These are phyloP conservation scores for Piloderma croceum DNA, from an alignment of 768 basidiomycete species.

Conservation along the genomic window DNA sequence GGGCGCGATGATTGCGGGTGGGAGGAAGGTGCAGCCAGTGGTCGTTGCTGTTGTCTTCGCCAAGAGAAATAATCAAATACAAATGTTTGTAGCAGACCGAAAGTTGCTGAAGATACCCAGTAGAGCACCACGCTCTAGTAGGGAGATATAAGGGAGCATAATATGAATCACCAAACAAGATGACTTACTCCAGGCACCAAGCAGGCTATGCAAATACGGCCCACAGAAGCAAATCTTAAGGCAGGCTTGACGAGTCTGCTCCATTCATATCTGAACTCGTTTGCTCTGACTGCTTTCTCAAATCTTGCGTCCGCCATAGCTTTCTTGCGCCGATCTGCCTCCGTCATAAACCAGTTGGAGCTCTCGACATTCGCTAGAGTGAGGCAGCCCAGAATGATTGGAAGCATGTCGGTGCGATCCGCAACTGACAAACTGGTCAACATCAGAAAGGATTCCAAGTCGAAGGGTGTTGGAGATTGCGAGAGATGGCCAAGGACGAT, in stretches of 20 bases:
- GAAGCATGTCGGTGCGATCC: constrained; percentile 65
- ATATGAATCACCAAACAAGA: constrained; percentile 2
- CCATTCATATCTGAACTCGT: too few species aligned
- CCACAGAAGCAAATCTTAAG: constrained; percentile 54
- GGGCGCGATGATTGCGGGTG: constrained; percentile 1
- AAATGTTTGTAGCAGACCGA: constrained; percentile 74
- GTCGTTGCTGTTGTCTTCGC: constrained; percentile 18
- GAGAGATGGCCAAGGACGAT: constrained; percentile 52
- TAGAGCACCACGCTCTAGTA: constrained; percentile 63
- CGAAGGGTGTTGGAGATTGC: constrained; percentile 56
- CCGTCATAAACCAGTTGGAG: constrained; percentile 65
- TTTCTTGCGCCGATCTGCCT: constrained; percentile 44
- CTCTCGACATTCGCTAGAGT: constrained; percentile 80
- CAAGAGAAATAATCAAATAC: constrained; percentile 59
- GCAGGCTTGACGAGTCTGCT: constrained; percentile 53
- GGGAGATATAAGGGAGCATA: constrained; percentile 5
- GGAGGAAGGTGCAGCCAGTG: not conserved
- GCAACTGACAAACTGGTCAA: constrained; percentile 64
- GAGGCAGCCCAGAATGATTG: constrained; percentile 64
- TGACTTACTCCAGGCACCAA: constrained; percentile 62
- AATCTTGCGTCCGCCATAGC: constrained; percentile 30
- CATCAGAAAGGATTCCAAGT: constrained; percentile 73
- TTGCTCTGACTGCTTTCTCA: constrained; percentile 18
- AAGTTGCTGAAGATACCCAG: constrained; percentile 72
- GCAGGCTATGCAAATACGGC: constrained; percentile 61